Evolutionary conservation across 2,329 filamentous ascomycete genomes (phyloP), one percentile per base, ranked within the genome.

Genomic region (Sporothrix schenckii): DNA sequence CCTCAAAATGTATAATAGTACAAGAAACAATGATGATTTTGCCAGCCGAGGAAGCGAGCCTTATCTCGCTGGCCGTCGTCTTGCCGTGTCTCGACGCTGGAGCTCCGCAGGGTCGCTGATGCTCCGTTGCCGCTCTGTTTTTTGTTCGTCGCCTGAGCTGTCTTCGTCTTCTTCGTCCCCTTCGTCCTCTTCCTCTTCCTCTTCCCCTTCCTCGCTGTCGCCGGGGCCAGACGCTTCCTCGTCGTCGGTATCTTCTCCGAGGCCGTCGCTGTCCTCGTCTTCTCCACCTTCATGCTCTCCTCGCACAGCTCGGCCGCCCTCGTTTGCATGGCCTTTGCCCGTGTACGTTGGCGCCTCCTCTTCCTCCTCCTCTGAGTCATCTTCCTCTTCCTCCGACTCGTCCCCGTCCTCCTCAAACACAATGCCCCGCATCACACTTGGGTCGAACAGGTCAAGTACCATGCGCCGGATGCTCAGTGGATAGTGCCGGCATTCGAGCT

Each of bases 361-460:
- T 1, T 76, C 76, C 2, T 77, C 78, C 9, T 75, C 78, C 49
- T 77, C 78, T 7, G 41, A 44, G 9, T 14, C 41, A 16, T 71
- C 74, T 9, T 75, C 80, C 24, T 80, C 80, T 24, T 74, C 74
- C 3, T 77, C 74, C 1, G 73, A 71, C 10, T 69, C 69, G 4
- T 73, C 89, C 75, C 92, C 90, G 69, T 91, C 91, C 75, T 94
- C 91, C 66, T 91, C 91, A 71, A 97, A 89, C 14, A 99, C 91
- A 72, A 97, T 92, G 74, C 88, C 88, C 73, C 93, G 86, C 80
- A 98, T 85, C 56, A 98, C 92, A 71, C 88, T 90, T 80, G 94
- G 95, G 77, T 98, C 94, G 76, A 99, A 99, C 27, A 99, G 82
- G 77, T 98, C 95, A 72, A 98, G 89, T 49, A 97, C 91, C 80